phyloP scores from a whole-genome alignment of 2,329 filamentous ascomycete genomes.

The Mariannaea sp. region DNA sequence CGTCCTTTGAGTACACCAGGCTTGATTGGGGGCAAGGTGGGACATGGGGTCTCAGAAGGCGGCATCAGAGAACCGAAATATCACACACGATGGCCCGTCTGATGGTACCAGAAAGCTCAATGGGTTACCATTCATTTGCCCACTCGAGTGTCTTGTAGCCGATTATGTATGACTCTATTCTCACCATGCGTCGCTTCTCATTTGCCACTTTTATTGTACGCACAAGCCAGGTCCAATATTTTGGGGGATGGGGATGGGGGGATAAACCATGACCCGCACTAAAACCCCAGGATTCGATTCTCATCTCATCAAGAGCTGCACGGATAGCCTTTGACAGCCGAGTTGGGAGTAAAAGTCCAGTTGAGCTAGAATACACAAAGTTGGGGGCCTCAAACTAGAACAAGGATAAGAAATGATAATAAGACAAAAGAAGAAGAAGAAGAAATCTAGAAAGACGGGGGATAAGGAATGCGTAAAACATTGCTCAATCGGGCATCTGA shows the following conservation, averaged over 20 bases:
- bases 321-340: slow-evolving; percentile 18
- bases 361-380: slow-evolving; percentile 22
- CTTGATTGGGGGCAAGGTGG: slow-evolving; percentile 17
- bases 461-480: not conserved
- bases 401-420: too few relatives aligned
- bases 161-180: too few relatives aligned
- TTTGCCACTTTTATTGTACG: slow-evolving; percentile 1
- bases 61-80: slow-evolving; percentile 16
- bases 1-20: slow-evolving; percentile 20
- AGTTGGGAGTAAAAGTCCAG: slow-evolving; percentile 22
- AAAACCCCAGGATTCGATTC: not conserved
- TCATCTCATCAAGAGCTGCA: not conserved
- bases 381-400: too few relatives aligned
- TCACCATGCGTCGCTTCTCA: not conserved
- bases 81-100: slow-evolving; percentile 14
- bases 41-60: slow-evolving; percentile 7
- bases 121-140: too few relatives aligned
- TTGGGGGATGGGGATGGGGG: not conserved
- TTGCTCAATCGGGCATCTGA: slow-evolving; percentile 21
- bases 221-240: slow-evolving; percentile 1
- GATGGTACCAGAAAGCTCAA: not conserved
- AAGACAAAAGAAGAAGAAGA: slow-evolving; percentile 9
- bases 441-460: slow-evolving; percentile 7
- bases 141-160: not conserved
- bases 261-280: slow-evolving; percentile 3